These are phyloP conservation scores for Paramecium biaurelia DNA, from an alignment of 73 alveolate species.

Conservation along the genomic window DNA sequence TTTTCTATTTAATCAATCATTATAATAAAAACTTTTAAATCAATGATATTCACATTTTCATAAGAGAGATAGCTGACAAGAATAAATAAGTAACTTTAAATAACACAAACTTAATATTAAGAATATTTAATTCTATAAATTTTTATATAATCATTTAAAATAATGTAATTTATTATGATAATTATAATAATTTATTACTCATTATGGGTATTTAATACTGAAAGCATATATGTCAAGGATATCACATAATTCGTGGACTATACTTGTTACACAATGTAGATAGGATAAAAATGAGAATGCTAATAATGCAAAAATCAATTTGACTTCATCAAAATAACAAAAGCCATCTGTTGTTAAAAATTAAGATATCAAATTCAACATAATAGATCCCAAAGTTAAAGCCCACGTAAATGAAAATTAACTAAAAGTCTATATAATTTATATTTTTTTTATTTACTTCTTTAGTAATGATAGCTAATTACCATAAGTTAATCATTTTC, in stretches of 20 bases:
- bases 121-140: background rate
- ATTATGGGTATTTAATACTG: conserved; percentile 25
- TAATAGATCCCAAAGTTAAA: background rate
- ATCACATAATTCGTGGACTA: background rate
- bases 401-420: background rate
- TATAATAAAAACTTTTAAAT: no score
- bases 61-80: no score
- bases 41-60: no score
- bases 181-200: background rate
- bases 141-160: background rate
- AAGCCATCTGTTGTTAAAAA: background rate
- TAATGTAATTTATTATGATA: background rate
- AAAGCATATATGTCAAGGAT: background rate
- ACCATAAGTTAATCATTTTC: background rate
- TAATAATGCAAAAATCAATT: background rate
- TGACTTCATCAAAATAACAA: conserved; percentile 15
- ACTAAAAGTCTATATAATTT: background rate
- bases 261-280: background rate
- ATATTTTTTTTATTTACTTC: background rate
- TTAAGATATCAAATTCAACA: background rate
- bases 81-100: background rate
- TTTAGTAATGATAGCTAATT: conserved; percentile 16
- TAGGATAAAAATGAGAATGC: background rate
- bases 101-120: background rate
- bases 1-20: no score